Percentiles rank a stretch among this genome's conserved stretches.
These are phyloP conservation scores for Physcia stellaris DNA, from an alignment of 495 filamentous ascomycete species.

Conservation along the genomic window DNA sequence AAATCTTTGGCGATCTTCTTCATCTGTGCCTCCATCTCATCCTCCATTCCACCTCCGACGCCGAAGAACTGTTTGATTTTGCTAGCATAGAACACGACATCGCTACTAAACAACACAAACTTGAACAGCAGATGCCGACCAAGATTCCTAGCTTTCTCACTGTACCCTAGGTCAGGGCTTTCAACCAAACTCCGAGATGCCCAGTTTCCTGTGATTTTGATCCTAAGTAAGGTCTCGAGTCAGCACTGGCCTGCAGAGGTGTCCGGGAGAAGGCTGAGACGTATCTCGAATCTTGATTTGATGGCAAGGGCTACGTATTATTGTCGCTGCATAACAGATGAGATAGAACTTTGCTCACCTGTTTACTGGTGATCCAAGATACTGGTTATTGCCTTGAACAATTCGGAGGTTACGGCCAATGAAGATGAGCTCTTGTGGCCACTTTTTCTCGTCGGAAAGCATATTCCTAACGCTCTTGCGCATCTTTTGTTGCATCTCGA, in stretches of 20 bases:
- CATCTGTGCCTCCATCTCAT: slow-evolving; percentile 81
- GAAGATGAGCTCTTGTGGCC: slow-evolving; percentile 88
- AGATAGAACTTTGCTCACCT: no score
- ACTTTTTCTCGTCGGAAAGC: slow-evolving; percentile 78
- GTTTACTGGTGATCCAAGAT: slow-evolving; percentile 86
- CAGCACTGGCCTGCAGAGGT: no score
- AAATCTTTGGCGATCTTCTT: slow-evolving; percentile 75
- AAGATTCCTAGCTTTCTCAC: slow-evolving; percentile 41
- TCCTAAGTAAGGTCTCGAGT: no score
- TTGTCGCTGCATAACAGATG: no score
- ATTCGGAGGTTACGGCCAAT: slow-evolving; percentile 92
- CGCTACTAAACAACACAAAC: slow-evolving; percentile 59
- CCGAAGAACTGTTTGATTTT: slow-evolving; percentile 62
- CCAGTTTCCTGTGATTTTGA: slow-evolving; percentile 91
- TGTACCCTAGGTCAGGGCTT: slow-evolving; percentile 42
- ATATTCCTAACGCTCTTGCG: slow-evolving; percentile 73
- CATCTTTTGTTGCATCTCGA: slow-evolving; percentile 74
- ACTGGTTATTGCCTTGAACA: slow-evolving; percentile 71
- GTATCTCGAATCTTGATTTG: no score
- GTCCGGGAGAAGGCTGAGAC: no score
- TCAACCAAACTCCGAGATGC: slow-evolving; percentile 67
- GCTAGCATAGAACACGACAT: slow-evolving; percentile 71
- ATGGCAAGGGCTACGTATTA: no score
- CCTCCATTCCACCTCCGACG: slow-evolving; percentile 77
- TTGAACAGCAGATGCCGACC: slow-evolving; percentile 67